phyloP scores from a whole-genome alignment of 2,329 filamentous ascomycete species.

The Fusarium humuli region DNA sequence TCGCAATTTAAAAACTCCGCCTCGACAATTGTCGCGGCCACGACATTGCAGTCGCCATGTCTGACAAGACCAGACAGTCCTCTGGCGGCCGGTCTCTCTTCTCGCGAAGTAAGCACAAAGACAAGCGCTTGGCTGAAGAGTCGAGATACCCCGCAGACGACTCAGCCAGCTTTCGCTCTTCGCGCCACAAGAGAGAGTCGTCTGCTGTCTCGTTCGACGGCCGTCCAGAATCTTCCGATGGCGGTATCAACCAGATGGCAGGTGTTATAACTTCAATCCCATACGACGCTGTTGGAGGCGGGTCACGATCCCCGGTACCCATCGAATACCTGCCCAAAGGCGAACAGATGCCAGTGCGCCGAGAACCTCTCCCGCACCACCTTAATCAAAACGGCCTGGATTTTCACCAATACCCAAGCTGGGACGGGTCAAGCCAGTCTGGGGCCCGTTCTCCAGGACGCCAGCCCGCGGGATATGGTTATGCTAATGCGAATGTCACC shows the following conservation, averaged over 20 bases:
- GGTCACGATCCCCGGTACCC: slow-evolving; percentile 76
- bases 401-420: slow-evolving; percentile 89
- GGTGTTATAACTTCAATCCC: slow-evolving; percentile 90
- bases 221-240: slow-evolving; percentile 71
- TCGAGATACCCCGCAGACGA: slow-evolving; percentile 70
- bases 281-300: slow-evolving; percentile 77
- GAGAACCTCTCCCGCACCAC: slow-evolving; percentile 84
- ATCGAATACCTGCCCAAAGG: slow-evolving; percentile 78
- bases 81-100: slow-evolving; percentile 84
- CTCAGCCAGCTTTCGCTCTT: slow-evolving; percentile 72
- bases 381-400: slow-evolving; percentile 81
- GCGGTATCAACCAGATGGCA: slow-evolving; percentile 77
- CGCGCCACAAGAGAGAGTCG: slow-evolving; percentile 79
- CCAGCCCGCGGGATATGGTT: slow-evolving; percentile 62
- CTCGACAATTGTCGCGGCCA: slow-evolving; percentile 37
- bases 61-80: slow-evolving; percentile 85
- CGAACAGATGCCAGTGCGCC: slow-evolving; percentile 71
- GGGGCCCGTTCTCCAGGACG: slow-evolving; percentile 70
- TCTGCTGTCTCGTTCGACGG: slow-evolving; percentile 77
- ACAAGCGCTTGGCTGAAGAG: slow-evolving; percentile 71
- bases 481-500: slow-evolving; percentile 73
- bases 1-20: slow-evolving; percentile 24
- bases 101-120: slow-evolving; percentile 86
- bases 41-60: slow-evolving; percentile 57
- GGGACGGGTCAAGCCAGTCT: slow-evolving; percentile 66